phyloP scores from a whole-genome alignment of 257 asterid genomes.

The Nicotiana otophora region DNA sequence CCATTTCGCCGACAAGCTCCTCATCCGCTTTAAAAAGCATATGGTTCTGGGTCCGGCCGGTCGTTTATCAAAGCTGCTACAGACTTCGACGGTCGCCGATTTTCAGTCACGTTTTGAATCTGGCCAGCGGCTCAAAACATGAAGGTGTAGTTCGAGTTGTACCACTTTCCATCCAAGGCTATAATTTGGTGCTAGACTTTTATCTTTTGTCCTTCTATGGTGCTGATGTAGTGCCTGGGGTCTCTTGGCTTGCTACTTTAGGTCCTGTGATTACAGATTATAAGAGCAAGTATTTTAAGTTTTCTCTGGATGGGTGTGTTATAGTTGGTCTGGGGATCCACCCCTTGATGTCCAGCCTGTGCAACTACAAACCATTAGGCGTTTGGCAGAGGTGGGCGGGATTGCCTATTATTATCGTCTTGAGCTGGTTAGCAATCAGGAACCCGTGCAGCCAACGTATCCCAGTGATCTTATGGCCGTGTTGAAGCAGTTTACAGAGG shows the following conservation, averaged over 20 bases:
- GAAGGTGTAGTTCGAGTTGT: too few species aligned
- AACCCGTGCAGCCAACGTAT: too few species aligned
- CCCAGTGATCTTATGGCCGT: too few species aligned
- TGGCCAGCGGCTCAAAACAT: background rate
- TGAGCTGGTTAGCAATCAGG: background rate
- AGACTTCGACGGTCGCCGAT: too few species aligned
- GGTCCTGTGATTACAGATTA: background rate
- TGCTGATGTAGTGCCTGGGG: background rate
- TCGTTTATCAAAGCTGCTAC: background rate
- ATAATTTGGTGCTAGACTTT: background rate
- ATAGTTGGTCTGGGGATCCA: background rate
- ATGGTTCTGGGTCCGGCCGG: background rate
- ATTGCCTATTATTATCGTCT: background rate
- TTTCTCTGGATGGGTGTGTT: background rate
- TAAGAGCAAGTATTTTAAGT: background rate
- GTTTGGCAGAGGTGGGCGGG: background rate
- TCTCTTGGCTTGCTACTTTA: background rate
- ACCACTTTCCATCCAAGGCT: background rate
- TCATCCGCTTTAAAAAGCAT: background rate
- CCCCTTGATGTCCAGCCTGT: background rate
- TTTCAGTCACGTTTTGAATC: background rate
- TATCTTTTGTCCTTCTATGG: background rate
- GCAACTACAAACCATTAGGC: background rate
- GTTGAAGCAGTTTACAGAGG: too few species aligned
- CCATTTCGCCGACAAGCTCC: background rate